Percentiles rank a stretch among this genome's conserved stretches.
phyloP scores from a whole-genome alignment of 441 rosid species.

The Euphorbia celastroides region DNA sequence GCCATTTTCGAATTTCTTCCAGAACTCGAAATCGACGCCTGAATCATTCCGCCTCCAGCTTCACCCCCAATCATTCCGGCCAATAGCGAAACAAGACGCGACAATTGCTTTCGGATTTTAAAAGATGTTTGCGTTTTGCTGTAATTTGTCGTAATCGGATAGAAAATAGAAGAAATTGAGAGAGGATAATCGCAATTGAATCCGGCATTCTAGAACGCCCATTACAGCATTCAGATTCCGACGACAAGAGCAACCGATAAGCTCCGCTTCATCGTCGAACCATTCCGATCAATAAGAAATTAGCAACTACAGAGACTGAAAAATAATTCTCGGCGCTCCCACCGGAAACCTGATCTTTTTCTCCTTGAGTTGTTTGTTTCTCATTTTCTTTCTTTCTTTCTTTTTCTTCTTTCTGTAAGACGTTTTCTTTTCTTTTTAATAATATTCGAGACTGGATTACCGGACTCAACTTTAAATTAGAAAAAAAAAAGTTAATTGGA shows the following conservation, averaged over 20 bases:
- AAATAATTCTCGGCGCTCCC: too few species aligned
- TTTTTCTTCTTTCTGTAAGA: too few species aligned
- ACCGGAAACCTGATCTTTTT: too few species aligned
- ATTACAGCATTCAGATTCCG: constrained; percentile 9
- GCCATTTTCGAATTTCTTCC: too few species aligned
- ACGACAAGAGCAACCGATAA: constrained; percentile 30
- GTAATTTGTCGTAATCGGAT: constrained; percentile 30
- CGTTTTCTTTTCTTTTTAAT: too few species aligned
- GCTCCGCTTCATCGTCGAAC: constrained; percentile 23
- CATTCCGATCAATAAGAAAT: constrained; percentile 18
- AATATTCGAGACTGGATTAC: too few species aligned
- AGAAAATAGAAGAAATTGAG: constrained; percentile 47
- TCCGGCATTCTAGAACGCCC: constrained; percentile 45
- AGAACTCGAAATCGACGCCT: too few species aligned
- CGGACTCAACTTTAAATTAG: too few species aligned
- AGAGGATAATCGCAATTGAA: constrained; percentile 39
- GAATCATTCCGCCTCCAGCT: constrained; percentile 8
- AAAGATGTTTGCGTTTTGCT: neutral
- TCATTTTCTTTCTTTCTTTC: too few species aligned
- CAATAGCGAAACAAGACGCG: constrained; percentile 21
- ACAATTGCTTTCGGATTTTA: constrained; percentile 5
- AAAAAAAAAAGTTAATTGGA: too few species aligned
- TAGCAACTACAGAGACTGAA: too few species aligned
- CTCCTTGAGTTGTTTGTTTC: too few species aligned
- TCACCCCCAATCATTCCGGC: constrained; percentile 22